Evolutionary conservation across 2,329 filamentous ascomycete species (phyloP).

Genomic region (Cladophialophora bantiana): DNA sequence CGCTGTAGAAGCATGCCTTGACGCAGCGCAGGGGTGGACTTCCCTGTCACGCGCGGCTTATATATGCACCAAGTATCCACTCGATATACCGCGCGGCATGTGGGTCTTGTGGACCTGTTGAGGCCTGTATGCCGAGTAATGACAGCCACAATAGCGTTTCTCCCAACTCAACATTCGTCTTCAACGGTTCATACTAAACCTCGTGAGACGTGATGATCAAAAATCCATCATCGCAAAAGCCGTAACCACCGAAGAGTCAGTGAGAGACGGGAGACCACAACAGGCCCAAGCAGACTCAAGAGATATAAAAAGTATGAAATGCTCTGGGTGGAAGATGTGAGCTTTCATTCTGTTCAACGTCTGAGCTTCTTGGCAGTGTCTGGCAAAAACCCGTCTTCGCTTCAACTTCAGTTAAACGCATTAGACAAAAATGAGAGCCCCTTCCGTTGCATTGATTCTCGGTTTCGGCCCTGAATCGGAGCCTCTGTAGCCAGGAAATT

Average conservation of each 20-base stretch:
- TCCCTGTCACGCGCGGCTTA: background rate
- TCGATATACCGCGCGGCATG: background rate
- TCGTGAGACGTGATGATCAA: background rate
- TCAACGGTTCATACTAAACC: background rate
- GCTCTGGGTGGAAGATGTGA: too few species aligned
- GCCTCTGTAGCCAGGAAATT: conserved; percentile 25
- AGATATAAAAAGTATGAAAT: background rate
- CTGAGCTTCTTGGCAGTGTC: too few species aligned
- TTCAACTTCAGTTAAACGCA: too few species aligned
- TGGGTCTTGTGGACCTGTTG: background rate
- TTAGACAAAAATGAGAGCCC: conserved; percentile 2
- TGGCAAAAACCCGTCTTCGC: too few species aligned
- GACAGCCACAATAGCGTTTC: too few species aligned
- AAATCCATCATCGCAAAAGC: background rate
- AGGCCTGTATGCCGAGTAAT: too few species aligned
- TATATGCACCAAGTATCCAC: background rate
- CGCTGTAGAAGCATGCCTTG: background rate
- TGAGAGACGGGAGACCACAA: too few species aligned
- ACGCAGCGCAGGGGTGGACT: background rate
- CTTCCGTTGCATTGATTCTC: conserved; percentile 45
- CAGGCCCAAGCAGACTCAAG: background rate
- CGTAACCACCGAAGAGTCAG: background rate
- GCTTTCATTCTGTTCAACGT: too few species aligned
- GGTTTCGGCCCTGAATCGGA: conserved; percentile 29
- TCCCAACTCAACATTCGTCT: too few species aligned